Percentiles rank a stretch among this genome's conserved stretches.
phyloP scores from a whole-genome alignment of 345 rosid species.

The Dipteronia dyeriana region DNA sequence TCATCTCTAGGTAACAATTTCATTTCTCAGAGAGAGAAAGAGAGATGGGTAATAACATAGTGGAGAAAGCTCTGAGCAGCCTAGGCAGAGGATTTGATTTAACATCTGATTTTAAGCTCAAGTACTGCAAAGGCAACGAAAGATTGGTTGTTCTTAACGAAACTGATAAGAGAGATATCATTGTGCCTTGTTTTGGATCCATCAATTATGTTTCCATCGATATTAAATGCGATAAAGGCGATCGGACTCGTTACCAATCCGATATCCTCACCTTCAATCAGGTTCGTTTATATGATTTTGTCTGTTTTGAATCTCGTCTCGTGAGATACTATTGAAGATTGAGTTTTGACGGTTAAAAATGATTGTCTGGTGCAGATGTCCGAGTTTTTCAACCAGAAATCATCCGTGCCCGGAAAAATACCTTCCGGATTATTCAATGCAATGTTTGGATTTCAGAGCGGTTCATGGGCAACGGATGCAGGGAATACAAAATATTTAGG shows the following conservation, averaged over 20 bases:
- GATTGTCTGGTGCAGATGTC: conserved; percentile 60
- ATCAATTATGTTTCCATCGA: conserved; percentile 58
- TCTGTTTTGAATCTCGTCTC: neutral
- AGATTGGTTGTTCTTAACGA: conserved; percentile 66
- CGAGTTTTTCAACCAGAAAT: conserved; percentile 68
- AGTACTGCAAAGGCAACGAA: conserved; percentile 70
- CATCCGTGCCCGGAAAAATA: conserved; percentile 67
- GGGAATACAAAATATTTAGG: conserved; percentile 64
- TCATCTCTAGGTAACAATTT: neutral
- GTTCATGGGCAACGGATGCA: conserved; percentile 81
- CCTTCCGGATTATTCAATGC: conserved; percentile 82
- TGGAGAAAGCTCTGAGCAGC: conserved; percentile 61
- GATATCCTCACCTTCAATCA: conserved; percentile 80
- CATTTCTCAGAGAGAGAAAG: neutral
- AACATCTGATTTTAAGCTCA: conserved; percentile 74
- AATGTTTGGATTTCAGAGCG: conserved; percentile 68
- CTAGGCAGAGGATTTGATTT: conserved; percentile 90
- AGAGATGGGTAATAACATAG: conserved; percentile 36
- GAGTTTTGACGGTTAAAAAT: neutral
- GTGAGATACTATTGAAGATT: neutral
- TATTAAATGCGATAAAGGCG: conserved; percentile 91
- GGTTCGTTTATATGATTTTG: conserved; percentile 31
- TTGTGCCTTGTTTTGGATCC: conserved; percentile 65
- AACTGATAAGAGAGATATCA: conserved; percentile 45
- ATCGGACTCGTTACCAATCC: conserved; percentile 67